Conservation (phyloP, 1,284 basidiomycete genomes). For the Lentinus polychrous region DNA sequence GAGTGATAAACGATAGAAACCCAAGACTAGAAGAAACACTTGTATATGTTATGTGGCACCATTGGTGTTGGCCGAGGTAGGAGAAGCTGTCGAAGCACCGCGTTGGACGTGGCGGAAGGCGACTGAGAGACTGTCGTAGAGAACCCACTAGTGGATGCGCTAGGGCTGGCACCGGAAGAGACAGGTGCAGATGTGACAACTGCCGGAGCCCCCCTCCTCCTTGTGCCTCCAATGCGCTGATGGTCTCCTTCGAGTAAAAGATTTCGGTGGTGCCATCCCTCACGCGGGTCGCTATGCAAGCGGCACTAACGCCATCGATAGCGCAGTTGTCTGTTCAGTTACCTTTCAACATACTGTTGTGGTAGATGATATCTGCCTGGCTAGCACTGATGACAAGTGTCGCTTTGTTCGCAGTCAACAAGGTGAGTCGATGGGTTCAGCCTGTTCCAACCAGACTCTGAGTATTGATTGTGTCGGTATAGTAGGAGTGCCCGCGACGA, state of each 20-base stretch:
- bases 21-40: too few species aligned
- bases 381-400: slow-evolving; percentile 23
- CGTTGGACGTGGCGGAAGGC: too few species aligned
- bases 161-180: neutral
- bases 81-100: too few species aligned
- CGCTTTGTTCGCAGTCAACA: slow-evolving; percentile 12
- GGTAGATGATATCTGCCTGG: slow-evolving; percentile 20
- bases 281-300: slow-evolving; percentile 18
- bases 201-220: slow-evolving; percentile 10
- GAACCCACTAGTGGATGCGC: too few species aligned
- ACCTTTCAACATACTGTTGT: slow-evolving; percentile 11
- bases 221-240: slow-evolving; percentile 18
- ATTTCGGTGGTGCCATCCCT: slow-evolving; percentile 8
- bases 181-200: neutral
- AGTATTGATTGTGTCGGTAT: slow-evolving; percentile 23
- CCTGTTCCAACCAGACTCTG: slow-evolving; percentile 31
- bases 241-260: slow-evolving; percentile 15
- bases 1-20: too few species aligned
- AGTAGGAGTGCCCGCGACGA: slow-evolving; percentile 32
- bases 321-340: slow-evolving; percentile 19
- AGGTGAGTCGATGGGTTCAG: slow-evolving; percentile 15
- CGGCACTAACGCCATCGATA: slow-evolving; percentile 17
- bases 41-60: too few species aligned
- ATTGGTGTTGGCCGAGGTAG: too few species aligned
- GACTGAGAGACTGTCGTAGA: too few species aligned